Conservation (phyloP, 306 rosid species). For the Canavalia gladiata region DNA sequence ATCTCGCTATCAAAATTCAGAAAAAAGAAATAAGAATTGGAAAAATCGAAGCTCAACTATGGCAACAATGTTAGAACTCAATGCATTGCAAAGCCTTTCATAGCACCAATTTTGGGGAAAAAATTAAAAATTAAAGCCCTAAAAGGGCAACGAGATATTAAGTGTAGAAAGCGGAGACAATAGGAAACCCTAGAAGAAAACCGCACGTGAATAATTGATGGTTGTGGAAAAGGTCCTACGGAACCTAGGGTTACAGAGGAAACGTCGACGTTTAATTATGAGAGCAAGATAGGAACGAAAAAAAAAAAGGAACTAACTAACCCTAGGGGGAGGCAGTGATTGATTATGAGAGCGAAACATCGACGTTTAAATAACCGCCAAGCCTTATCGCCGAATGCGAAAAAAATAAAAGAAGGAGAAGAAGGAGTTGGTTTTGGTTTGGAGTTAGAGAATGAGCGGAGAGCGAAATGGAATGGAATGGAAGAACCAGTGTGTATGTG, state of each 20-base stretch:
- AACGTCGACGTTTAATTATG: slow-evolving; percentile 11
- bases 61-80: slow-evolving; percentile 42
- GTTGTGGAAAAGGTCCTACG: slow-evolving; percentile 34
- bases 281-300: background rate
- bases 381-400: slow-evolving; percentile 36
- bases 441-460: slow-evolving; percentile 17
- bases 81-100: slow-evolving; percentile 38
- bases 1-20: slow-evolving; percentile 37
- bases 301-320: slow-evolving; percentile 48
- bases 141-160: slow-evolving; percentile 47
- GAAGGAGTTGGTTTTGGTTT: slow-evolving; percentile 8
- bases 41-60: slow-evolving; percentile 21
- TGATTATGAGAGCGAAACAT: slow-evolving; percentile 58
- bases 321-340: slow-evolving; percentile 69
- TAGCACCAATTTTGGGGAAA: slow-evolving; percentile 40
- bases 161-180: slow-evolving; percentile 48
- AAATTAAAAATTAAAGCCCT: slow-evolving; percentile 62
- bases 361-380: slow-evolving; percentile 67
- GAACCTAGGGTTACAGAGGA: slow-evolving; percentile 65
- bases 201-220: background rate
- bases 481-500: background rate
- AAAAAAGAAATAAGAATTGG: background rate
- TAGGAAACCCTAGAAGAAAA: slow-evolving; percentile 65
- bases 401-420: slow-evolving; percentile 26
- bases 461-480: slow-evolving; percentile 22